Evolutionary conservation across 2,329 filamentous ascomycete genomes (phyloP), one percentile per base, ranked within the genome.

Genomic region (Botrytis medusae): DNA sequence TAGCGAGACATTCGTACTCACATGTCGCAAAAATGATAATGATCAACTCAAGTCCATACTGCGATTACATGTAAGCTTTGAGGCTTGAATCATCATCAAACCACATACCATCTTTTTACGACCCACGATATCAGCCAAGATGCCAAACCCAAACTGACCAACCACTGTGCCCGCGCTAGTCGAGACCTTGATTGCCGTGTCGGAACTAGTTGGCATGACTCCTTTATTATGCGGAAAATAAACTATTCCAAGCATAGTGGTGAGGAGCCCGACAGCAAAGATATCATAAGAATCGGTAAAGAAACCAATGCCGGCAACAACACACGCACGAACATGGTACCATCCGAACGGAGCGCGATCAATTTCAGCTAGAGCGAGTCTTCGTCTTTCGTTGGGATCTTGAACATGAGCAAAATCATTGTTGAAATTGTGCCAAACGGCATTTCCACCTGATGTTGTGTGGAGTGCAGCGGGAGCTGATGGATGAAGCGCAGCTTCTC

Each of bases 121-220:
- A 69, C 93, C 93, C 71, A 95, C 86, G 6, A 90, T 83, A 83
- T 96, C 93, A 32, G 93, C 93, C 37, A 94, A 84, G 80, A 87
- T 89, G 79, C 93, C 93, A 79, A 97, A 97, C 51, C 88, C 88
- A 57, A 95, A 84, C 83, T 96, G 93, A 44, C 93, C 93, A 69
- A 96, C 84, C 69, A 97, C 92, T 22, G 93, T 96, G 71, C 93
- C 93, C 72, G 90, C 91, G 40, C 92, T 94, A 14, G 93, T 96
- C 22, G 93, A 89, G 73, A 95, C 89, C 84, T 96, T 96, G 85
- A 96, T 94, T 51, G 92, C 92, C 10, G 90, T 95, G 77, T 95
- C 93, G 18, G 91, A 88, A 74, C 82, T 85, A 40, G 87, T 84
- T 14, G 92, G 90, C 80, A 94, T 91, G 60, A 84, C 84, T 32